Base-by-base conservation (phyloP, 345 rosid genomes). In the Geranium brycei region DNA sequence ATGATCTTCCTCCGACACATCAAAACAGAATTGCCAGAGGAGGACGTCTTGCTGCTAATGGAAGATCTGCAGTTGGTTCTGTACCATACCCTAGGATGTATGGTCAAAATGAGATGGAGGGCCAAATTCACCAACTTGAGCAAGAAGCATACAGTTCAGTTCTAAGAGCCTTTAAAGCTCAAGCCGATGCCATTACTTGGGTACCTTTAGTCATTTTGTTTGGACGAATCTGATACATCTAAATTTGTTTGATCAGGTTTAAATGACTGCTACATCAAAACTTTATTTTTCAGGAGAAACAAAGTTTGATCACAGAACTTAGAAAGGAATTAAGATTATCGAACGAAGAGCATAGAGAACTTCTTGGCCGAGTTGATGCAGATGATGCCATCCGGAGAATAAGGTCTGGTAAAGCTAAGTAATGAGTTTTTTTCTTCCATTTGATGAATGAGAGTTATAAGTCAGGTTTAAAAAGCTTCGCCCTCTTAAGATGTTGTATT, bases 1-100 rank as follows among this genome's bases (percentile, higher is more conserved):
- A 95, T 74, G 99, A 91, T 75, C 85, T 95, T 31, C 99, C 99
- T 73, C 97, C 97, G 31, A 72, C 97, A 68, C 97, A 87, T 75
- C 92, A 85, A 77, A 87, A 78, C 74, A 88, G 95, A 80, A 91
- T 81, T 74, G 97, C 87, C 69, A 73, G 95, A 80, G 95, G 87
- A 28, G 81, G 73, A 7, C 83, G 81, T 51, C 74, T 87, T 64
- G 77, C 95, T 18, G 96, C 86, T 63, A 89, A 87, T 66, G 91
- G 91, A 73, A 79, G 91, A 76, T 67, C 87, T n/a, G 71, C 75
- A 3, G 68, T 71, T 65, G 68, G 51, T 69, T 69, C 86, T 62
- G 79, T 75, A 66, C 79, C 91, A 15, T 87, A 80, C 32, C 83
- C 91, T 17, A 77, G 88, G 71, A 81, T 85, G 85, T 82, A 78